These are phyloP conservation scores for Candida boidinii DNA, from an alignment of 805 yeast species.

Conservation along the genomic window DNA sequence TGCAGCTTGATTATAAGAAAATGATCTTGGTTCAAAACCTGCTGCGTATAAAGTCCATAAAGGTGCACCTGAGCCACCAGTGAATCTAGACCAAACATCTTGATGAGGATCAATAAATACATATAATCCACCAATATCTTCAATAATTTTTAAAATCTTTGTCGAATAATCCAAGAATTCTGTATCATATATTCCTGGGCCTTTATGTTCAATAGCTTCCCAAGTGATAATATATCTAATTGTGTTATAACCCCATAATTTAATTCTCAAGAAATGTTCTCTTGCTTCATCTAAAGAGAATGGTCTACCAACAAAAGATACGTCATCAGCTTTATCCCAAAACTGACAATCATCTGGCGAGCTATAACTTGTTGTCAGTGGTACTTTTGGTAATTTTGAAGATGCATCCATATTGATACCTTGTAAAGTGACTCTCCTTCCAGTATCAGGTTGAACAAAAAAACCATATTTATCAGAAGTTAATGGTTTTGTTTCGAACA, in stretches of 20 bases:
- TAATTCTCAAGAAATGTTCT: slow-evolving; percentile 59
- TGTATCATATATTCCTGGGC: slow-evolving; percentile 77
- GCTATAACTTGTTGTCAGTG: slow-evolving; percentile 34
- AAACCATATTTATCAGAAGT: slow-evolving; percentile 40
- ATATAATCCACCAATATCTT: slow-evolving; percentile 61
- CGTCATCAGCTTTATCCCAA: slow-evolving; percentile 58
- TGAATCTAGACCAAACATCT: slow-evolving; percentile 85
- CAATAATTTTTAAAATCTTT: slow-evolving; percentile 47
- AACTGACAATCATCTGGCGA: slow-evolving; percentile 36
- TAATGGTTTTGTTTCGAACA: slow-evolving; percentile 13
- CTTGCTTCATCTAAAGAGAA: slow-evolving; percentile 68
- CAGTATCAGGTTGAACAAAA: slow-evolving; percentile 41
- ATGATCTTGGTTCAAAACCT: slow-evolving; percentile 73
- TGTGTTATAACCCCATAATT: slow-evolving; percentile 74
- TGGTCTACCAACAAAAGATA: slow-evolving; percentile 80
- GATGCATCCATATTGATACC: slow-evolving; percentile 81
- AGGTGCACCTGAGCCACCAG: slow-evolving; percentile 94
- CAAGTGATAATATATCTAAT: slow-evolving; percentile 74
- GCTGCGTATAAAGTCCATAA: slow-evolving; percentile 88
- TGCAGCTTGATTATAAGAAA: slow-evolving; percentile 71
- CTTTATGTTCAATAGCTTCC: slow-evolving; percentile 88
- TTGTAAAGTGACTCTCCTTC: slow-evolving; percentile 54
- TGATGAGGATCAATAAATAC: slow-evolving; percentile 87
- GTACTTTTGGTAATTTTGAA: slow-evolving; percentile 59
- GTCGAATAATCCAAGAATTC: slow-evolving; percentile 67